Base-by-base conservation (phyloP, 108 stramenopile species). In the Skeletonema marinoi region DNA sequence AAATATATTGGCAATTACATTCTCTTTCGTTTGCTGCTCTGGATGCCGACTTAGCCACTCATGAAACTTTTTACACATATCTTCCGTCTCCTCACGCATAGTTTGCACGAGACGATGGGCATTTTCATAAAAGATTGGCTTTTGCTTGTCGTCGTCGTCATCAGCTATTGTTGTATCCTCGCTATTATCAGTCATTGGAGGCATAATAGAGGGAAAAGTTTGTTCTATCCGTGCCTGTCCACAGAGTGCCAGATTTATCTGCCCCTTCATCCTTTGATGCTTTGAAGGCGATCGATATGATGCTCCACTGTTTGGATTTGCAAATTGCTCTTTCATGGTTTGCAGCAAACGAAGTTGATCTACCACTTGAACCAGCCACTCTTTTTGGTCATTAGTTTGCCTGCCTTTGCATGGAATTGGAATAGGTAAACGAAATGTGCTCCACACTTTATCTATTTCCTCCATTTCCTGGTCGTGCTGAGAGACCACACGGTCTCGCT, bases 1-100 rank as follows among this genome's bases (percentile, higher is more conserved):
- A 66, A 80, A 80, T 38, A 80, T 80, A 35, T 80, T 72, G 41
- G 65, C 29, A 60, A 80, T 68, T n/a, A 73, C 67, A 73, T 80
- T 72, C 32, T 60, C 50, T 25, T 80, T 66, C 72, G 16, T 2
- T 32, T 39, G 72, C 14, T 71, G 4, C 58, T 50, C 65, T 17
- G 61, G 42, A 32, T 36, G 67, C 12, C 33, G 60, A 56, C 73
- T 72, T 31, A 80, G 42, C 33, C 44, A 58, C 25, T 54, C 33
- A 58, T 73, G 72, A 73, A 68, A 73, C 67, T 68, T 63, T 14
- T 33, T 3, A 63, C 71, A 73, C n/a, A 50, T 60, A 38, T 68
- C 44, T 50, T 58, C 58, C 3, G 79, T 74, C 32, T 68, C 66
- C 25, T 35, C 61, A 30, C 67, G 39, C 31, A 73, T 32, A 32